These are phyloP conservation scores for Melanomma pulvis-pyrius DNA, from an alignment of 495 filamentous ascomycete genomes.

Conservation along the genomic window DNA sequence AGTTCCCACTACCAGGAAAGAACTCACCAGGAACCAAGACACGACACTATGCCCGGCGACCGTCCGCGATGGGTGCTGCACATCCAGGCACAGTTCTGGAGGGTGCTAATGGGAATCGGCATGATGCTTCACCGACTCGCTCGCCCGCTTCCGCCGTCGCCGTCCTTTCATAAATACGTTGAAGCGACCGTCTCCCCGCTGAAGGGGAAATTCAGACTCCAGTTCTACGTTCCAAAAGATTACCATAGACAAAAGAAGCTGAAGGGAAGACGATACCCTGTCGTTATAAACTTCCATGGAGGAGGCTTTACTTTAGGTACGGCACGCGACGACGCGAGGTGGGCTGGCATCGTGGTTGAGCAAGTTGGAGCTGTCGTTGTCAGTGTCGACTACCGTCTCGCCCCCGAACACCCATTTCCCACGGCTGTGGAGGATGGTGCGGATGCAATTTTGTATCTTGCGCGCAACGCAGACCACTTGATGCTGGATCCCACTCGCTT, in stretches of 20 bases:
- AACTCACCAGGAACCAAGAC: background rate
- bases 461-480: slow-evolving; percentile 48
- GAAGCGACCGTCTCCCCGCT: slow-evolving; percentile 59
- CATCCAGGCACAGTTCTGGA: slow-evolving; percentile 73
- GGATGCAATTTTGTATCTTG: slow-evolving; percentile 48
- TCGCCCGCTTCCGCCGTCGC: slow-evolving; percentile 65
- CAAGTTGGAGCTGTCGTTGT: slow-evolving; percentile 48
- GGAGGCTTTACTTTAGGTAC: slow-evolving; percentile 50
- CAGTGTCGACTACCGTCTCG: slow-evolving; percentile 48
- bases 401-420: slow-evolving; percentile 50
- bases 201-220: slow-evolving; percentile 62
- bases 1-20: background rate
- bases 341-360: slow-evolving; percentile 45
- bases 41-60: slow-evolving; percentile 4
- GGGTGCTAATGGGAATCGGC: slow-evolving; percentile 75
- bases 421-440: slow-evolving; percentile 52
- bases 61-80: slow-evolving; percentile 68
- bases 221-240: slow-evolving; percentile 76
- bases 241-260: slow-evolving; percentile 53
- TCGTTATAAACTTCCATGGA: slow-evolving; percentile 52
- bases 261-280: slow-evolving; percentile 45
- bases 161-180: slow-evolving; percentile 67
- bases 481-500: slow-evolving; percentile 64
- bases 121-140: slow-evolving; percentile 76
- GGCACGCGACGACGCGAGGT: slow-evolving; percentile 49